A percentile compares a stretch with the other conserved stretches of the same genome.
phyloP scores from a whole-genome alignment of 140 eudicot genomes.

The Artemisia princeps region DNA sequence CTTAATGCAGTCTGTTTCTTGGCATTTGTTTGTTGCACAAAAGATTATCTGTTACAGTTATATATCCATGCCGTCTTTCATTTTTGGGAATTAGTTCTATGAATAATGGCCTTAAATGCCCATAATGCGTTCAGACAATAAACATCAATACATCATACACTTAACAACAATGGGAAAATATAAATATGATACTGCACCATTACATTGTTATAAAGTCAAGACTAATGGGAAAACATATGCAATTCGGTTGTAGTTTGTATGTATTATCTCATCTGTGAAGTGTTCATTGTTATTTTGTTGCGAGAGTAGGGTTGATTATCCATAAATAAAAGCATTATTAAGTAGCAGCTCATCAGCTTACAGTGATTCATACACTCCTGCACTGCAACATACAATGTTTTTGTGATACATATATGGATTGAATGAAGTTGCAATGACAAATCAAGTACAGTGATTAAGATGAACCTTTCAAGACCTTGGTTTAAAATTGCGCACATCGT shows the following conservation, averaged over 20 bases:
- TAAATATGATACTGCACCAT: background rate
- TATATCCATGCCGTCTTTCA: background rate
- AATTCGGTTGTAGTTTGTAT: background rate
- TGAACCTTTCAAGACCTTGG: no score
- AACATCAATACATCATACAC: no score
- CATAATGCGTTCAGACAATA: no score
- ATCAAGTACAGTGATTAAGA: no score
- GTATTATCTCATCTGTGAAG: background rate
- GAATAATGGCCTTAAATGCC: background rate
- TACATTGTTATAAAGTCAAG: background rate
- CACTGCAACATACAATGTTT: no score
- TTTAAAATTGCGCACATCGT: no score
- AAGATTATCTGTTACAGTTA: background rate
- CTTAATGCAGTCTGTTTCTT: slow-evolving; percentile 13
- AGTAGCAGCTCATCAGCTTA: no score
- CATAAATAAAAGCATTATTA: background rate
- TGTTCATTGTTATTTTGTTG: background rate
- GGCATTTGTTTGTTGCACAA: slow-evolving; percentile 6
- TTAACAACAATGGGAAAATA: no score
- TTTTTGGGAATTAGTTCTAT: background rate
- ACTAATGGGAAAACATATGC: background rate
- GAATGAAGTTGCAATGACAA: no score
- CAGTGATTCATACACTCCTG: no score
- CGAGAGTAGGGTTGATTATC: background rate
- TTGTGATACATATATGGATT: no score